phyloP scores from a whole-genome alignment of 1,139 yeast species.

The Arxiozyma heterogenica region DNA sequence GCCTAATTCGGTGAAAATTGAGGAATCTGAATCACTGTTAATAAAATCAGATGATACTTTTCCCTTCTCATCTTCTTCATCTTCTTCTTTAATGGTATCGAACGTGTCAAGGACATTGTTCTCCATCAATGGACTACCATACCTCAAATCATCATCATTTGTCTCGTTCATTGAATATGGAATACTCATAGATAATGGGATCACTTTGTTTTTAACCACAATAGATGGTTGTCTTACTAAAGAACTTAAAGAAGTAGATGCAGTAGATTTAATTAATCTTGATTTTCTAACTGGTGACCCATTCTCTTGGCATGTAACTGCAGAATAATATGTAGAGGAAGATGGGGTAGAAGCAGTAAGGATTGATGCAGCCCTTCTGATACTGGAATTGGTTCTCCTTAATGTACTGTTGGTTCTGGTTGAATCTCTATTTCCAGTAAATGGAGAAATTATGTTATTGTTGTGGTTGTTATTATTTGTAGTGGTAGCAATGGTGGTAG shows the following conservation, averaged over 20 bases:
- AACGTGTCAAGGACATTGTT: not conserved
- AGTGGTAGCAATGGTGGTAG: not conserved
- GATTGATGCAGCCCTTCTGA: conserved; percentile 31
- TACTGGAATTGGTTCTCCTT: conserved; percentile 30
- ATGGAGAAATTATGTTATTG: not conserved
- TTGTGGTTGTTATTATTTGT: not conserved
- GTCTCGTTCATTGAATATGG: conserved; percentile 13
- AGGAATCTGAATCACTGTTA: not conserved
- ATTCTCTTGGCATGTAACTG: not conserved
- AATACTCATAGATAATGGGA: conserved; percentile 23
- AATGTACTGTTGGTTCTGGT: conserved; percentile 12
- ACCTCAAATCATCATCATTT: conserved; percentile 3
- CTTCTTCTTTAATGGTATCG: conserved; percentile 7
- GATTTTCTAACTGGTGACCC: conserved; percentile 4
- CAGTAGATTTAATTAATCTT: conserved; percentile 22
- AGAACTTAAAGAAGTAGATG: conserved; percentile 20
- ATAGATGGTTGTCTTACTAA: conserved; percentile 30
- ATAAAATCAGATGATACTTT: not conserved
- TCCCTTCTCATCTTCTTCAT: conserved; percentile 16
- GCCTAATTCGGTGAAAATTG: conserved; percentile 8
- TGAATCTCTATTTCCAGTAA: not conserved
- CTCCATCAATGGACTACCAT: not conserved
- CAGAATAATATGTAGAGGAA: conserved; percentile 1
- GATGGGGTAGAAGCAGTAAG: conserved; percentile 16
- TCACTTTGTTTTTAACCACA: conserved; percentile 29